A percentile compares a stretch with the other conserved stretches of the same genome.
Conservation (phyloP, 148 eudicot species). For the Amaranthus palmeri region DNA sequence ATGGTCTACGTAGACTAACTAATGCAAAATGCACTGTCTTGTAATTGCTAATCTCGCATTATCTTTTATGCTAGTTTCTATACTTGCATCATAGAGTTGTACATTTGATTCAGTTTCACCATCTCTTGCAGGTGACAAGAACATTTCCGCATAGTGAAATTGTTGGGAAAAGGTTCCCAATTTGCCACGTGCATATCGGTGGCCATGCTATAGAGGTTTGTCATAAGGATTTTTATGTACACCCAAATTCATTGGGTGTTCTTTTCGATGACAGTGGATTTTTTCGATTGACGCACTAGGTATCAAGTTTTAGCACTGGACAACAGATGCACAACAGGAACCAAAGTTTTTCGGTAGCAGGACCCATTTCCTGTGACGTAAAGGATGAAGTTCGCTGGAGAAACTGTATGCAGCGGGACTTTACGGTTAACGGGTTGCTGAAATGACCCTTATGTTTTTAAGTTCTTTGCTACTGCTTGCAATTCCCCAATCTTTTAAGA, state of each 20-base stretch:
- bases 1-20: not conserved
- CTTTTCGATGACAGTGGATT: not conserved
- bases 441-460: conserved; percentile 34
- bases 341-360: conserved; percentile 22
- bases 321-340: conserved; percentile 28
- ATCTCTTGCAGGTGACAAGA: conserved; percentile 39
- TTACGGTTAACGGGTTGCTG: conserved; percentile 84
- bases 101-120: not conserved
- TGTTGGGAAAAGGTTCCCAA: conserved; percentile 70
- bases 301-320: conserved; percentile 71
- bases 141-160: conserved; percentile 44
- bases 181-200: conserved; percentile 65
- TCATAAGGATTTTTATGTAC: not conserved
- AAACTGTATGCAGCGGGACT: conserved; percentile 73
- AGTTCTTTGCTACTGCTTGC: conserved; percentile 15
- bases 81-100: not conserved
- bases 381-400: conserved; percentile 75
- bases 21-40: not conserved
- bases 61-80: too few species aligned
- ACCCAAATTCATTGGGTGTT: not conserved
- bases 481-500: not conserved
- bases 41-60: too few species aligned
- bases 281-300: conserved; percentile 37
- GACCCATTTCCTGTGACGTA: conserved; percentile 40
- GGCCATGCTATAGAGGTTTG: conserved; percentile 56